phyloP scores from a whole-genome alignment of 495 filamentous ascomycete species.

The Lasiosphaeris hirsuta region DNA sequence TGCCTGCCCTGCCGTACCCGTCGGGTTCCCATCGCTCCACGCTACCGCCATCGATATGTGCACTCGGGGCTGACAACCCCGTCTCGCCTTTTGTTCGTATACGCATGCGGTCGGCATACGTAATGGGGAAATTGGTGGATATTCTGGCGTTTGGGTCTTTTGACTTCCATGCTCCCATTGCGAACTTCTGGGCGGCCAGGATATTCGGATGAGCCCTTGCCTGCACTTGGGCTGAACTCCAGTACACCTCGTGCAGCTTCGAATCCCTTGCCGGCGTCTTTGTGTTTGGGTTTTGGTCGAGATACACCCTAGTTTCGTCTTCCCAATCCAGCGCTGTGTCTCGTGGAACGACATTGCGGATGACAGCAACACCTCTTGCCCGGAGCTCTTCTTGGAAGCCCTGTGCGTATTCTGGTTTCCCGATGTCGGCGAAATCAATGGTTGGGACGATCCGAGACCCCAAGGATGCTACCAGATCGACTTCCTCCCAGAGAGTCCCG shows the following conservation, averaged over 20 bases:
- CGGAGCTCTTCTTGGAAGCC: slow-evolving; percentile 46
- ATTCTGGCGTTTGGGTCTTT: slow-evolving; percentile 60
- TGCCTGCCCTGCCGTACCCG: slow-evolving; percentile 65
- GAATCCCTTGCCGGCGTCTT: slow-evolving; percentile 44
- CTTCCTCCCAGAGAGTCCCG: slow-evolving; percentile 49
- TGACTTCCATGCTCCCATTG: slow-evolving; percentile 75
- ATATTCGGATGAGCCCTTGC: slow-evolving; percentile 73
- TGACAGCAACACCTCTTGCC: slow-evolving; percentile 58
- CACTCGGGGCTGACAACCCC: slow-evolving; percentile 18
- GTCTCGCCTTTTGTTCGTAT: slow-evolving; percentile 43
- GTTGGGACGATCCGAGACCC: slow-evolving; percentile 53
- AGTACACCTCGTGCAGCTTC: slow-evolving; percentile 78
- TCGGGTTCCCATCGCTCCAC: slow-evolving; percentile 87
- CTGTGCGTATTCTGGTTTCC: slow-evolving; percentile 42
- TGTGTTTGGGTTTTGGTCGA: slow-evolving; percentile 50
- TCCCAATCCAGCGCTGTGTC: slow-evolving; percentile 52
- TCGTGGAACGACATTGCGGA: slow-evolving; percentile 57
- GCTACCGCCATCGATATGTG: slow-evolving; percentile 73
- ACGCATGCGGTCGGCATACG: slow-evolving; percentile 76
- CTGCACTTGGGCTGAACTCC: slow-evolving; percentile 70
- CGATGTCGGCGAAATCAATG: slow-evolving; percentile 57
- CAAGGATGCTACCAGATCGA: slow-evolving; percentile 41
- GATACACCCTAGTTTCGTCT: slow-evolving; percentile 52
- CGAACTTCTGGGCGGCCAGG: slow-evolving; percentile 66
- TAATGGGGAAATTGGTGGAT: slow-evolving; percentile 56